Evolutionary conservation across 2,329 filamentous ascomycete genomes (phyloP).

Genomic region (Clarireedia paspali): DNA sequence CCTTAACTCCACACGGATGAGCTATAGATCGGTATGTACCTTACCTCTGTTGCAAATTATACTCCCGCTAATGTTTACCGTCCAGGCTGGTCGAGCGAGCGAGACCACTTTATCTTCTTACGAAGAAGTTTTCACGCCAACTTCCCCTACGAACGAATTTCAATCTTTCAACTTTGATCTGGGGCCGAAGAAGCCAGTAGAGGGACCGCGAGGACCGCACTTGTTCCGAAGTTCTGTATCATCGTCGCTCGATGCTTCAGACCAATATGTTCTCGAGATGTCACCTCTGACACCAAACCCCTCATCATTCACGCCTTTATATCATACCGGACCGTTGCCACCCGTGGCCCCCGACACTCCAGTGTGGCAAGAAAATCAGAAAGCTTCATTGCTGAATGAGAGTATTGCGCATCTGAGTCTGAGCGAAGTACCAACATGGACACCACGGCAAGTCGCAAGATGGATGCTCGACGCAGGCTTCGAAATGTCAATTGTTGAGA

Average conservation of each 20-base stretch:
- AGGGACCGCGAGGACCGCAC: slow-evolving; percentile 80
- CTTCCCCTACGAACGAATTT: slow-evolving; percentile 49
- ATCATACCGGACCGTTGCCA: slow-evolving; percentile 15
- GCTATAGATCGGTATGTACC: slow-evolving; percentile 61
- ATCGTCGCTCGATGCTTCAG: slow-evolving; percentile 45
- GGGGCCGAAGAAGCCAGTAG: slow-evolving; percentile 52
- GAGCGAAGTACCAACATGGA: slow-evolving; percentile 56
- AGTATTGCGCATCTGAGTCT: slow-evolving; percentile 50
- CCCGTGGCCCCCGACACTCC: not conserved
- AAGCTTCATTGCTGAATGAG: slow-evolving; percentile 33
- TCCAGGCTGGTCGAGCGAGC: slow-evolving; percentile 62
- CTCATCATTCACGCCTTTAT: slow-evolving; percentile 31
- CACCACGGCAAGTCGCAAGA: slow-evolving; percentile 68
- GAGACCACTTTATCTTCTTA: slow-evolving; percentile 82
- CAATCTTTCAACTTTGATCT: slow-evolving; percentile 54
- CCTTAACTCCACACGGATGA: slow-evolving; percentile 56
- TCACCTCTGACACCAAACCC: slow-evolving; percentile 66
- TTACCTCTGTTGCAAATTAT: slow-evolving; percentile 9
- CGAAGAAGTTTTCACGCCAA: slow-evolving; percentile 74
- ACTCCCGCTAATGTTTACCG: slow-evolving; percentile 11
- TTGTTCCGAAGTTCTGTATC: slow-evolving; percentile 67
- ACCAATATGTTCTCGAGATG: slow-evolving; percentile 51
- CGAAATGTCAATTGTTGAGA: slow-evolving; percentile 68
- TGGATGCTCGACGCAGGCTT: slow-evolving; percentile 83
- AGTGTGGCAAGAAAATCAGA: not conserved